Evolutionary conservation across 805 yeast species (phyloP), one percentile per base, ranked within the genome.

Genomic region (Cyberlindnera subsufficiens): DNA sequence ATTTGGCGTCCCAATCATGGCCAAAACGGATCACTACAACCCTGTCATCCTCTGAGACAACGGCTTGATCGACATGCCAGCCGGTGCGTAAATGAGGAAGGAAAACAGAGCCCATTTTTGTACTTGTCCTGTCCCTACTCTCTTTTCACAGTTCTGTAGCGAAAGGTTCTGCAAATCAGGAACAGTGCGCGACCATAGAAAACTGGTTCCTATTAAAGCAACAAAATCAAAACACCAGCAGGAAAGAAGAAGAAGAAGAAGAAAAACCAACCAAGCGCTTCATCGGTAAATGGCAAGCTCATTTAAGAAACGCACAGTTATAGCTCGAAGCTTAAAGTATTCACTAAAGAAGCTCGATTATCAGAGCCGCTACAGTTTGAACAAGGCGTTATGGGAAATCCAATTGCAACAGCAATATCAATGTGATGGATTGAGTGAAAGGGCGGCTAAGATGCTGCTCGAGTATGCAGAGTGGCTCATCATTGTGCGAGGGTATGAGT

Each of bases 1-100:
- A 88, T 36, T 82, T 86, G 38, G 76, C 72, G 50, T 84, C 86
- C 58, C 69, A 63, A 48, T 86, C 96, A 35, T 83, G 67, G 1
- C 99, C 99, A 61, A 93, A 93, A 31, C 99, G 70, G 15, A 93
- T 77, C 10, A 90, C 82, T 20, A 93, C 97, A 7, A 93, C 64
- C 44, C 96, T 67, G 40, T 87, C 96, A 45, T 86, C 95, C 58
- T 93, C 99, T 38, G 45, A 17, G 34, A 93, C 70, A 32, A 93
- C 93, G 6, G 99, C 96, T 59, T 93, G 98, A 65, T 93, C 99
- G 29, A 93, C 98, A 58, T 93, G 99, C 97, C 67, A 88, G 6
- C 95, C 96, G 0, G 91, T 74, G 22, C 71, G 77, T 44, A 88
- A 66, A 58, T 88, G 93, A 1, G 95, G 93, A 40, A 88, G 67